These are phyloP conservation scores for Clathrospora elynae DNA, from an alignment of 2,329 filamentous ascomycete species.

Conservation along the genomic window DNA sequence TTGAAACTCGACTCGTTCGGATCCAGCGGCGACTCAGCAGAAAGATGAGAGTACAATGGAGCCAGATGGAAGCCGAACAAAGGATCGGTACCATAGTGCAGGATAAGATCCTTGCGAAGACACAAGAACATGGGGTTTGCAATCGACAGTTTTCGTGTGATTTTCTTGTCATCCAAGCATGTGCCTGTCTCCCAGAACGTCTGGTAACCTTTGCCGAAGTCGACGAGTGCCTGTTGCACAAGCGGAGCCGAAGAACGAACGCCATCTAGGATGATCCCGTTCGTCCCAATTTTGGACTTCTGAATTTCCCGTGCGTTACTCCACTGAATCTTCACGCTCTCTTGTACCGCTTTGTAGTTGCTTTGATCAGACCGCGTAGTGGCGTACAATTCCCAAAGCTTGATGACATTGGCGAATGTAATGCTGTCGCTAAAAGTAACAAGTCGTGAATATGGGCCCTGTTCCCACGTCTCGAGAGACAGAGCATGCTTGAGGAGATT, in stretches of 20 bases:
- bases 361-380: not conserved
- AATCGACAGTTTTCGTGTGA: slow-evolving; percentile 11
- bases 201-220: slow-evolving; percentile 16
- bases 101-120: slow-evolving; percentile 28
- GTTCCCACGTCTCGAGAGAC: slow-evolving; percentile 54
- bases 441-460: slow-evolving; percentile 51
- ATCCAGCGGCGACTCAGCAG: not conserved
- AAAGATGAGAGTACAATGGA: not conserved
- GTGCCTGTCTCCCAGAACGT: slow-evolving; percentile 42
- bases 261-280: slow-evolving; percentile 1
- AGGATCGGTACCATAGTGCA: slow-evolving; percentile 60
- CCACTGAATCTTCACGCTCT: slow-evolving; percentile 1
- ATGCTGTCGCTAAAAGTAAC: slow-evolving; percentile 58
- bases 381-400: slow-evolving; percentile 51
- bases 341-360: not conserved
- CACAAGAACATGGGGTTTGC: slow-evolving; percentile 54
- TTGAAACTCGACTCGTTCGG: too few relatives aligned
- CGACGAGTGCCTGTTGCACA: slow-evolving; percentile 3
- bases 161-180: slow-evolving; percentile 13
- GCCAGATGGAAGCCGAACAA: slow-evolving; percentile 64
- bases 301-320: not conserved
- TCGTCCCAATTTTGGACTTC: not conserved
- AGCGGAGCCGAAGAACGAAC: slow-evolving; percentile 38
- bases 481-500: slow-evolving; percentile 51
- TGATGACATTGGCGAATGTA: slow-evolving; percentile 52